These are phyloP conservation scores for Aspergillus fumigatiaffinis DNA, from an alignment of 2,329 filamentous ascomycete species.

Conservation along the genomic window DNA sequence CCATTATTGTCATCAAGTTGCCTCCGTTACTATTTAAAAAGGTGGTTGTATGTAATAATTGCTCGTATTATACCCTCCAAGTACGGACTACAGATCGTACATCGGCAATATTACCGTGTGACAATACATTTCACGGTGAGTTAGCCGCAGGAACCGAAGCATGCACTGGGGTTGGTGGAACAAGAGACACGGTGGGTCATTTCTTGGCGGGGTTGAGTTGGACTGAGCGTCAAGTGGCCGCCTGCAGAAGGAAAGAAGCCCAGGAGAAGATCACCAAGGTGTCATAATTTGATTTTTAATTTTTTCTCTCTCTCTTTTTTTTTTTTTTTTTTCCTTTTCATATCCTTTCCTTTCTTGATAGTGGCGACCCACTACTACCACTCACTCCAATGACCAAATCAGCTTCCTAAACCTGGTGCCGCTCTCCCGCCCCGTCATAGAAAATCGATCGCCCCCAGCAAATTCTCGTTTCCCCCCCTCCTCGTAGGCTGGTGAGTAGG, in stretches of 20 bases:
- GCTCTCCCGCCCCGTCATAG: conserved; percentile 12
- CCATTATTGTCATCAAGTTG: neutral
- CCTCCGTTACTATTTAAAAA: neutral
- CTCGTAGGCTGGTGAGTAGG: neutral
- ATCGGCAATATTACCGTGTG: neutral
- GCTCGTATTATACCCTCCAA: neutral
- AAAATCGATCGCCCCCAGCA: conserved; percentile 7
- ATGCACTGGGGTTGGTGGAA: conserved; percentile 15
- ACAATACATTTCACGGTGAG: conserved; percentile 11
- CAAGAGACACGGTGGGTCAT: conserved; percentile 13
- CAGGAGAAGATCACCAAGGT: conserved; percentile 17
- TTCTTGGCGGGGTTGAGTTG: conserved; percentile 19
- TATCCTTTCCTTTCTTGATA: neutral
- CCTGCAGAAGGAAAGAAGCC: conserved; percentile 18
- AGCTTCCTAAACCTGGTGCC: conserved; percentile 11
- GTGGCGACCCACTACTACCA: conserved; percentile 9
- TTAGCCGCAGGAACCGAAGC: conserved; percentile 24
- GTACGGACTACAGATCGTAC: neutral
- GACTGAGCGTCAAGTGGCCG: conserved; percentile 17
- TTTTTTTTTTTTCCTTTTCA: neutral
- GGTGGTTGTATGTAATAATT: neutral
- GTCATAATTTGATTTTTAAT: conserved; percentile 2
- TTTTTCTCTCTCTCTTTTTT: conserved; percentile 4
- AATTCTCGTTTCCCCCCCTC: conserved; percentile 1
- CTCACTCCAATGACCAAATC: conserved; percentile 4